Conservation (phyloP, 2,329 filamentous ascomycete species). For the Bipolaris cookei region DNA sequence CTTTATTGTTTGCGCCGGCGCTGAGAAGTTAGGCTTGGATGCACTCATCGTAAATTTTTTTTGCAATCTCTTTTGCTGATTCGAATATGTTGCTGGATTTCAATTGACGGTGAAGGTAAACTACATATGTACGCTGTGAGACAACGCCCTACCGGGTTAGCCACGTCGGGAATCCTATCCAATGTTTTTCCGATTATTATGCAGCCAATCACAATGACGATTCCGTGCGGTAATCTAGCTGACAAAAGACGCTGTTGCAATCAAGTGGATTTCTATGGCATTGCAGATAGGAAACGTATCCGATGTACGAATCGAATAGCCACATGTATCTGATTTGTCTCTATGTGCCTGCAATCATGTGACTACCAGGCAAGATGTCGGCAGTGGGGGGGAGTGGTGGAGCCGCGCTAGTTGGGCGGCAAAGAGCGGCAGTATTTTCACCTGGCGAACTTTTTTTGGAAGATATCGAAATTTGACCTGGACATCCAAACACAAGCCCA, state of each 20-base stretch:
- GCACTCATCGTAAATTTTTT: slow-evolving; percentile 37
- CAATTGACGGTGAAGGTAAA: not conserved
- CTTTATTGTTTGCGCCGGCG: slow-evolving; percentile 48
- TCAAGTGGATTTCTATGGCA: not conserved
- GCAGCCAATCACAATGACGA: slow-evolving; percentile 19
- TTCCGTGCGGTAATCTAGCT: not conserved
- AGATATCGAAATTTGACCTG: slow-evolving; percentile 35
- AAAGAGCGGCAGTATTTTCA: slow-evolving; percentile 13
- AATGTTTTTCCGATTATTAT: slow-evolving; percentile 7
- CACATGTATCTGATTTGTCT: not conserved
- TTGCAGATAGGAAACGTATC: not conserved
- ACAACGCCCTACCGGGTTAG: slow-evolving; percentile 11
- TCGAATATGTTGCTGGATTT: not conserved
- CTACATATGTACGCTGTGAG: not conserved
- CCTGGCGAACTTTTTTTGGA: slow-evolving; percentile 24
- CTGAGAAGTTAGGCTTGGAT: slow-evolving; percentile 49
- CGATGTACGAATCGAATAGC: not conserved
- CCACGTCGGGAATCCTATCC: slow-evolving; percentile 26
- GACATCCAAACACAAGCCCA: slow-evolving; percentile 20
- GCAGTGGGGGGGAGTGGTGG: slow-evolving; percentile 14
- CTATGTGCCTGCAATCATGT: not conserved
- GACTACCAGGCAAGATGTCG: not conserved
- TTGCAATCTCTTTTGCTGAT: not conserved
- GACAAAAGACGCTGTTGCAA: not conserved
- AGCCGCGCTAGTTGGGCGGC: slow-evolving; percentile 11